phyloP scores from a whole-genome alignment of 345 rosid genomes.

The Lepidium africanum region DNA sequence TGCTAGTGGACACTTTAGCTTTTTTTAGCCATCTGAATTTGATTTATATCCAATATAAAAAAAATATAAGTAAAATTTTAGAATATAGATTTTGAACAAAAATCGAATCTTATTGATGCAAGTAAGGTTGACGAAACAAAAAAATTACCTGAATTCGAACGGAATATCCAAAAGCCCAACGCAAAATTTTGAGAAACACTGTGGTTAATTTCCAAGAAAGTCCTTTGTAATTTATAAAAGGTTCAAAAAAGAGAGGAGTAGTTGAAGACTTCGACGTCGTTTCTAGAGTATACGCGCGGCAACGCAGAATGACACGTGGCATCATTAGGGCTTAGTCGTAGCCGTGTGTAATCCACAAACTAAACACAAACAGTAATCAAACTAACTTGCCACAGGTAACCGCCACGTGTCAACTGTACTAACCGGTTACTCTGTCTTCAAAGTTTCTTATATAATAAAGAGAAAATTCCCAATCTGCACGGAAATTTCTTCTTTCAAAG shows the following conservation, averaged over 20 bases:
- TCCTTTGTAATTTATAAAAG: constrained; percentile 6
- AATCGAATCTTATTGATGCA: too few species aligned
- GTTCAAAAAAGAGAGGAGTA: neutral
- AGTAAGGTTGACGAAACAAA: too few species aligned
- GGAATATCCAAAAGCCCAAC: too few species aligned
- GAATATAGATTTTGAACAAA: too few species aligned
- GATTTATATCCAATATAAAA: too few species aligned
- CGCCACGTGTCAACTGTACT: constrained; percentile 39
- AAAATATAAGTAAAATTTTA: too few species aligned
- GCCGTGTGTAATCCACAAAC: constrained; percentile 32
- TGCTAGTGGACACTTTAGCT: too few species aligned
- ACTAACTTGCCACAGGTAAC: constrained; percentile 2
- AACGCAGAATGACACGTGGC: constrained; percentile 34
- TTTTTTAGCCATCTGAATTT: too few species aligned
- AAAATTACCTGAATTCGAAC: too few species aligned
- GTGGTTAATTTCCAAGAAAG: neutral
- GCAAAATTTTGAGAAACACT: constrained; percentile 13
- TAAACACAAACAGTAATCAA: neutral
- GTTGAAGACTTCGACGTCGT: neutral
- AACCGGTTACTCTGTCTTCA: constrained; percentile 32
- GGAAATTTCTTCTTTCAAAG: constrained; percentile 16
- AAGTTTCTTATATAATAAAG: neutral
- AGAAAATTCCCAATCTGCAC: neutral
- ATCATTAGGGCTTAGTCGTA: neutral
- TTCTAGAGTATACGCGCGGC: constrained; percentile 23